phyloP scores from a whole-genome alignment of 306 rosid genomes.

The Abrus pulchellus region DNA sequence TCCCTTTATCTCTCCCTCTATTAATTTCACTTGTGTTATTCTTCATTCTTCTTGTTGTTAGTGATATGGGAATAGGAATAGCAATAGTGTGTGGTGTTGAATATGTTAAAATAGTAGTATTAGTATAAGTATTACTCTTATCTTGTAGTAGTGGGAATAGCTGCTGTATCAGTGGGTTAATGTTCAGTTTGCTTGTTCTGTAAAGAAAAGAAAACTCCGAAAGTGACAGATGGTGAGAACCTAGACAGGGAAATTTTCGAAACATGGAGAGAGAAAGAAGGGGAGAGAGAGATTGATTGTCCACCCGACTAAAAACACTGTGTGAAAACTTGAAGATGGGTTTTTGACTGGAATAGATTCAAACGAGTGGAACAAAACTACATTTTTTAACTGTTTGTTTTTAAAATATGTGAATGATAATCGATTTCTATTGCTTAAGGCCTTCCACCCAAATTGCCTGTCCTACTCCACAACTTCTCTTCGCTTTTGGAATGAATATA shows the following conservation, averaged over 20 bases:
- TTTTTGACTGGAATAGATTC: conserved; percentile 65
- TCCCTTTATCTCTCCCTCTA: background rate
- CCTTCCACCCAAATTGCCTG: conserved; percentile 30
- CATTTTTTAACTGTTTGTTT: conserved; percentile 10
- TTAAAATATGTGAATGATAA: conserved; percentile 8
- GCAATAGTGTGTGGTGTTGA: conserved; percentile 7
- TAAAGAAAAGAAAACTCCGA: conserved; percentile 59
- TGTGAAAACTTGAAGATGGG: conserved; percentile 66
- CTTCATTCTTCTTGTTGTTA: conserved; percentile 25
- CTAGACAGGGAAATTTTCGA: conserved; percentile 37
- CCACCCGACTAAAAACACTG: conserved; percentile 81
- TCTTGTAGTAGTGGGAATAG: conserved; percentile 40
- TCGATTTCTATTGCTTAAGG: conserved; percentile 38
- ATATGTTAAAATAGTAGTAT: background rate
- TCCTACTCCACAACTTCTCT: conserved; percentile 26
- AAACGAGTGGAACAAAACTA: conserved; percentile 30
- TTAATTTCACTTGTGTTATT: conserved; percentile 33
- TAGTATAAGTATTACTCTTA: background rate
- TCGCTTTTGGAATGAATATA: background rate
- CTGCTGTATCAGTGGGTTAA: conserved; percentile 49
- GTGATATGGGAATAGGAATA: conserved; percentile 5
- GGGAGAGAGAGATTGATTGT: conserved; percentile 47
- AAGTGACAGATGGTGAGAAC: conserved; percentile 62
- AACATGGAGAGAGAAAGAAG: conserved; percentile 34
- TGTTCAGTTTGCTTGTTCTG: conserved; percentile 62